Evolutionary conservation across 345 rosid species (phyloP), one percentile per base, ranked within the genome.

Genomic region (Lepidium didymum): DNA sequence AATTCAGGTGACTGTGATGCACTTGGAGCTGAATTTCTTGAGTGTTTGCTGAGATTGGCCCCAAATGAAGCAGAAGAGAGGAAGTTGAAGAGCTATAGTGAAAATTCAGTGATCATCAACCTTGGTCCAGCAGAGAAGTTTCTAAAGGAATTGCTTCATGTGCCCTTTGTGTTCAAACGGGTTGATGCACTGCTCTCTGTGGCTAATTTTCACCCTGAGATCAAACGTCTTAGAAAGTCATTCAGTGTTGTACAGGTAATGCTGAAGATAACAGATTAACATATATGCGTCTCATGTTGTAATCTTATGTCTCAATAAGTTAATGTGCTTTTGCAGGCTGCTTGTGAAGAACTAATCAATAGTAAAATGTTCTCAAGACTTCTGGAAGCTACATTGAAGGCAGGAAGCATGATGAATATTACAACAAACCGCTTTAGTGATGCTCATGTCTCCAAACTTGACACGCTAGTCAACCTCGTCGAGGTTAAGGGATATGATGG

Each of bases 401-500:
- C 88, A 2, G 97, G 96, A 62, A 87, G 83, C 80, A 87, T 85
- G 71, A 91, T 94, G 97, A 91, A 83, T 42, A 83, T 87, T 51
- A 88, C 88, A 76, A 91, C 96, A 50, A 87, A 86, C 73, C 81
- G 88, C 50, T 87, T 86, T 3, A 87, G 85, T 27, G 89, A 84
- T 76, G 89, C 92, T 33, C 86, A 72, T n/a, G 90, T 85, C 7
- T 94, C 81, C 81, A 90, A 91, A 81, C 97, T 93, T 2, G 99
- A 93, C 71, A 88, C 85, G 0, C 91, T 93, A 36, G 87, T 91
- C 51, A 85, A 93, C 85, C 99, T 93, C 27, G 86, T 77, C 62
- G 96, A 88, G 62, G 88, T 90, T 64, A 87, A 87, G 86, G 96
- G 94, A 13, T 81, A 85, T 21, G 97, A 87, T 81, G 97, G 96